Conservation (phyloP, 2,329 filamentous ascomycete genomes). For the Ceratocystis lukuohia region DNA sequence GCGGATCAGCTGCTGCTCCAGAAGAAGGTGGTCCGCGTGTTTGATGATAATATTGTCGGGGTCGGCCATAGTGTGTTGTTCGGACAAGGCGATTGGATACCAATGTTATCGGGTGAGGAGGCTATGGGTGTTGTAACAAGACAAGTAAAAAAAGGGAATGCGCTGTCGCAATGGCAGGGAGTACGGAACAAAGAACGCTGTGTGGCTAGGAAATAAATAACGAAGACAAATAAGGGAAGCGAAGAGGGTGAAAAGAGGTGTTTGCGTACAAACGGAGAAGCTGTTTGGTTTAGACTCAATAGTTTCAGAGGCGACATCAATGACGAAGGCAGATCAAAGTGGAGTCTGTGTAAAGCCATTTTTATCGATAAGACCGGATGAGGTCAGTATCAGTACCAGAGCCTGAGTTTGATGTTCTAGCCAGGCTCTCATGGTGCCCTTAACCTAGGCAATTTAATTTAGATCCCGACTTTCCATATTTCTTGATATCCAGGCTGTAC, state of each 20-base stretch:
- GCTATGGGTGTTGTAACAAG: not conserved
- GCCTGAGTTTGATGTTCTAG: not conserved
- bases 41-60: conserved; percentile 54
- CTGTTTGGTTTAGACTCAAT: no score
- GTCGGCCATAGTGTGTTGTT: conserved; percentile 39
- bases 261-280: no score
- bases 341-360: not conserved
- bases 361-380: conserved; percentile 1
- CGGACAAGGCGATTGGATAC: not conserved
- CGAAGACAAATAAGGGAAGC: not conserved
- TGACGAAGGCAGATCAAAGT: not conserved
- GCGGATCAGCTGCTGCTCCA: conserved; percentile 86
- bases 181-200: not conserved
- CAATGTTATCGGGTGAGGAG: not conserved
- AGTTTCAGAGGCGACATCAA: not conserved
- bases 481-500: no score
- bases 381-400: not conserved
- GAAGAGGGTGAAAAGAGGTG: not conserved
- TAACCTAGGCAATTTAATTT: no score
- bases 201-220: not conserved
- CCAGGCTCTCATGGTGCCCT: not conserved
- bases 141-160: not conserved
- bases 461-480: no score
- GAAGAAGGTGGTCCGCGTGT: conserved; percentile 60
- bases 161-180: not conserved